Conservation (phyloP, 2,329 filamentous ascomycete genomes). For the Colletotrichum gigasporum region DNA sequence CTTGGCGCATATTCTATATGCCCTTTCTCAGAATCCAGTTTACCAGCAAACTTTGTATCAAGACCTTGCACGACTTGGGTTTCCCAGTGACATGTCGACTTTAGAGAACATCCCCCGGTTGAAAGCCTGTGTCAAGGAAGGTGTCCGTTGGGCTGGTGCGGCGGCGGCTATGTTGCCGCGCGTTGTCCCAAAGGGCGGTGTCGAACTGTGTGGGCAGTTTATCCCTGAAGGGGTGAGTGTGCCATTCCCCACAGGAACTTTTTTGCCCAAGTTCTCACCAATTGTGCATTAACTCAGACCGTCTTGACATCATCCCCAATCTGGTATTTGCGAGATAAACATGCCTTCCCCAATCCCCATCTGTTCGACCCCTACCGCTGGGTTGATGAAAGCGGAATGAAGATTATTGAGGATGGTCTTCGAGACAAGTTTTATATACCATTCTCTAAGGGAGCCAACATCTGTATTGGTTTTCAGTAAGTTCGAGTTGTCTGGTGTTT, state of each 20-base stretch:
- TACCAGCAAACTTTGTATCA: constrained; percentile 37
- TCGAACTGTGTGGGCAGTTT: constrained; percentile 35
- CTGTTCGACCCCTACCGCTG: constrained; percentile 39
- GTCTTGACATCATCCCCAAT: constrained; percentile 40
- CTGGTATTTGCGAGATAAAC: constrained; percentile 40
- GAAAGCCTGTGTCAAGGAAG: constrained; percentile 39
- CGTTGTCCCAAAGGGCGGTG: constrained; percentile 35
- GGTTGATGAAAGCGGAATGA: constrained; percentile 27
- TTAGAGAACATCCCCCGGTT: constrained; percentile 36
- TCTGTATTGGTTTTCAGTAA: constrained; percentile 41
- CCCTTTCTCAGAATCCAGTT: constrained; percentile 35
- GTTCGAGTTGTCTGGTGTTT: constrained; percentile 32
- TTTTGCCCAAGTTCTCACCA: too few species aligned
- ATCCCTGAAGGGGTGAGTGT: constrained; percentile 36
- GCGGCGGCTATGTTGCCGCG: constrained; percentile 40
- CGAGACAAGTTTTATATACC: constrained; percentile 40
- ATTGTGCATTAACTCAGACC: constrained; percentile 11
- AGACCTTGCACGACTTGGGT: constrained; percentile 33
- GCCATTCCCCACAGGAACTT: background rate
- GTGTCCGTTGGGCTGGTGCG: constrained; percentile 39
- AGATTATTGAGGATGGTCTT: constrained; percentile 28
- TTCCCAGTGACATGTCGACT: constrained; percentile 36
- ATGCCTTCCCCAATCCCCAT: constrained; percentile 37
- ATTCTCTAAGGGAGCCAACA: constrained; percentile 40
- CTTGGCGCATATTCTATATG: constrained; percentile 42